phyloP scores from a whole-genome alignment of 2,329 filamentous ascomycete species.

The Penicillium sp. region DNA sequence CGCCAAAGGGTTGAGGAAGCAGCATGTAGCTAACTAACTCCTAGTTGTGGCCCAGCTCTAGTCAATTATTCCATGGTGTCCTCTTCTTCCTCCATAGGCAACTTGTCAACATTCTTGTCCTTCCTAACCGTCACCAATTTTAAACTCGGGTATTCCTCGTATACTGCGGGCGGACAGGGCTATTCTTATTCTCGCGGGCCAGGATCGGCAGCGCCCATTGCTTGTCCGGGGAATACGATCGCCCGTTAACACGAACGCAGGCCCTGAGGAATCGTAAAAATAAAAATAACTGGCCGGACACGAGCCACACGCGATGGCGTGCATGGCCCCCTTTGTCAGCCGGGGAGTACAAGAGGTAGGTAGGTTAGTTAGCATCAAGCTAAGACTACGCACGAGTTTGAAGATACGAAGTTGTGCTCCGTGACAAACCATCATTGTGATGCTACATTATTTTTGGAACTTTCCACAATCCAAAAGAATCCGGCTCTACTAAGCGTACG shows the following conservation, averaged over 20 bases:
- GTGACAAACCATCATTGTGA: background rate
- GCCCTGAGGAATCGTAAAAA: slow-evolving; percentile 1
- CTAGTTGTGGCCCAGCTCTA: background rate
- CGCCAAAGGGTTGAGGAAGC: background rate
- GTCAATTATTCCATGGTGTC: background rate
- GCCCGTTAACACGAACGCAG: slow-evolving; percentile 3
- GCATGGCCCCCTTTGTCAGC: background rate
- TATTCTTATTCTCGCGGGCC: background rate
- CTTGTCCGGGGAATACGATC: slow-evolving; percentile 3
- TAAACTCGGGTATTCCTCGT: background rate
- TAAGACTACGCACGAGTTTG: background rate
- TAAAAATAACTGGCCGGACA: slow-evolving; percentile 1
- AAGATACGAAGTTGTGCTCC: background rate
- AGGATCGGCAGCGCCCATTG: background rate
- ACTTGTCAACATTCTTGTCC: background rate
- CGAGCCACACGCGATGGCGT: background rate
- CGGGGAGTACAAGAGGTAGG: background rate
- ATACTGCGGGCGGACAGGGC: background rate
- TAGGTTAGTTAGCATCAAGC: background rate
- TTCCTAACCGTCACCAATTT: background rate
- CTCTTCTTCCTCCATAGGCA: background rate
- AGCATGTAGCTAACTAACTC: background rate
- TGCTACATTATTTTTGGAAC: too few relatives aligned
- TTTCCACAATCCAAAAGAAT: too few relatives aligned
- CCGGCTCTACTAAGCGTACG: too few relatives aligned